phyloP scores from a whole-genome alignment of 2,329 filamentous ascomycete genomes.

The Cladophialophora psammophila region DNA sequence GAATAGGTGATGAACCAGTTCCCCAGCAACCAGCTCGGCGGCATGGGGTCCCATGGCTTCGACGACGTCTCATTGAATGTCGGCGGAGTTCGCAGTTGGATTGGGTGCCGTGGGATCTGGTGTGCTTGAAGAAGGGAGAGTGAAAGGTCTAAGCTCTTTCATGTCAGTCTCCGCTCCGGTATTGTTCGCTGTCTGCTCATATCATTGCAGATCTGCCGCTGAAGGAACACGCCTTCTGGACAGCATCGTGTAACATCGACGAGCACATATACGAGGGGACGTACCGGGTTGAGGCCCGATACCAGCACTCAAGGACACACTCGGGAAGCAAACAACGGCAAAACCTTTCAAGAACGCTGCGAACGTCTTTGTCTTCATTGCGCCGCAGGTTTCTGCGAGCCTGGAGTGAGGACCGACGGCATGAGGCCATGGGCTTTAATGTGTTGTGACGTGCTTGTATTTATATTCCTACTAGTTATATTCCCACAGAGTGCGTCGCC shows the following conservation, averaged over 20 bases:
- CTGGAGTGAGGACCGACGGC: not conserved
- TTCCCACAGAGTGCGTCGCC: no score
- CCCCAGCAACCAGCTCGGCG: conserved; percentile 11
- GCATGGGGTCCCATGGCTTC: conserved; percentile 10
- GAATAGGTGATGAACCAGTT: conserved; percentile 22
- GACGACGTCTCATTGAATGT: not conserved
- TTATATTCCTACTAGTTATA: no score
- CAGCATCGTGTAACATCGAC: not conserved
- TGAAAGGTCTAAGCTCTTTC: conserved; percentile 3
- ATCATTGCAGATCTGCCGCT: not conserved
- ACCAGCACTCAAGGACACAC: not conserved
- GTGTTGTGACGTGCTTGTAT: not conserved
- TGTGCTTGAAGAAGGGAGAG: conserved; percentile 9
- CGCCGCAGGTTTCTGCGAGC: not conserved
- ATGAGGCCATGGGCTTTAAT: not conserved
- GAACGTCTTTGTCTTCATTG: not conserved
- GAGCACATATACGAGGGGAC: not conserved
- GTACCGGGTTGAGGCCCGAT: conserved; percentile 1
- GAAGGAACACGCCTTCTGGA: not conserved
- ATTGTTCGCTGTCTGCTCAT: not conserved
- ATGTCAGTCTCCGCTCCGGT: not conserved
- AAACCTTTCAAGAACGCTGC: not conserved
- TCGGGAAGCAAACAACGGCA: not conserved
- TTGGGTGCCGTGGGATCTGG: conserved; percentile 1
- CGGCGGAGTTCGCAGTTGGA: conserved; percentile 9